These are phyloP conservation scores for Erodium texanum DNA, from an alignment of 441 rosid genomes.

Conservation along the genomic window DNA sequence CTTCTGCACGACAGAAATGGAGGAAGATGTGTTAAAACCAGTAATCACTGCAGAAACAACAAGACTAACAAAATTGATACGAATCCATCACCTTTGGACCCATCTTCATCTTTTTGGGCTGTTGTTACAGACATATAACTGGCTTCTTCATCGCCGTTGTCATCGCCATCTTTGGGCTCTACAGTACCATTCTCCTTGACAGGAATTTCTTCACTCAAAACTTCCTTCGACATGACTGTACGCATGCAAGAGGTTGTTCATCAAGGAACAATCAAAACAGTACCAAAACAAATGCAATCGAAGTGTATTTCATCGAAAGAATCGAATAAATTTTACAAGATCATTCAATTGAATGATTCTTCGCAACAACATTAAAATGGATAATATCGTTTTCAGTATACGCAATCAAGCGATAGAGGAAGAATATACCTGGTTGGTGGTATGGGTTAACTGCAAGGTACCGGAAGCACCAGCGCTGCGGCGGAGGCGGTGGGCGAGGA, in stretches of 20 bases:
- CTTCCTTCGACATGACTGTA: constrained; percentile 1
- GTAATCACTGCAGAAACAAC: background rate
- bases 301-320: background rate
- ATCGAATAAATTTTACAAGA: background rate
- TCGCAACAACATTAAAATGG: background rate
- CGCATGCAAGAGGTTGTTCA: background rate
- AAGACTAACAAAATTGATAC: background rate
- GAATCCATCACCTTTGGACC: constrained; percentile 40
- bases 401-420: background rate
- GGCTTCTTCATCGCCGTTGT: constrained; percentile 19
- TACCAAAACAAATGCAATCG: background rate
- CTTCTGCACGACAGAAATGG: constrained; percentile 30
- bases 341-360: background rate
- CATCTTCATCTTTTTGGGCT: constrained; percentile 39
- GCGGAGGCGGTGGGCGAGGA: background rate
- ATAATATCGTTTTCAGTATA: background rate
- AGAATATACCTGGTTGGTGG: background rate
- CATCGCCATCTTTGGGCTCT: constrained; percentile 32
- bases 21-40: background rate
- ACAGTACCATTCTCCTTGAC: constrained; percentile 30
- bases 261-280: background rate
- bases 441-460: background rate
- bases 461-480: background rate
- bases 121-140: constrained; percentile 23
- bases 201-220: constrained; percentile 21